These are phyloP conservation scores for Lipomyces mesembrius DNA, from an alignment of 805 yeast genomes.

Conservation along the genomic window DNA sequence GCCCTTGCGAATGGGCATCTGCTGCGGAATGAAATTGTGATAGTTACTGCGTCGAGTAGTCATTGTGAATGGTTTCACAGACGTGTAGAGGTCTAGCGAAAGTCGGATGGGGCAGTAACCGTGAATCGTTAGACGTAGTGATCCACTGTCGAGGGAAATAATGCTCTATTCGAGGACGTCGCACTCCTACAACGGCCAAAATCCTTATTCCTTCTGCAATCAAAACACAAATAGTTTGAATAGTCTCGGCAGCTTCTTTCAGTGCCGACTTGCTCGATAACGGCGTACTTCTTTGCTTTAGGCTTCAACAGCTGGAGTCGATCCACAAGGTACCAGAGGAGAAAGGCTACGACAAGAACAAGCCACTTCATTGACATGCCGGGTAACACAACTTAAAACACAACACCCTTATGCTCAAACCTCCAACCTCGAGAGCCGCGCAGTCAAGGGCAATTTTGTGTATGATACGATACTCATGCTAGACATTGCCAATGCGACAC, in stretches of 20 bases:
- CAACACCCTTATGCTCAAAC: background rate
- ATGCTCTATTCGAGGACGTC: background rate
- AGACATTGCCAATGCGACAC: too few relatives aligned
- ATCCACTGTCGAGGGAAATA: background rate
- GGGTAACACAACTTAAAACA: background rate
- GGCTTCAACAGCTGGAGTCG: too few relatives aligned
- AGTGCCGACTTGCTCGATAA: background rate
- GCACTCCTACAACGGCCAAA: background rate
- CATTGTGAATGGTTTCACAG: background rate
- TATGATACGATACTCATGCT: too few relatives aligned
- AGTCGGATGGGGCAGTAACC: background rate
- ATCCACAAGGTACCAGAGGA: too few relatives aligned
- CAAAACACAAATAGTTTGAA: background rate
- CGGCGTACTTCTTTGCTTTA: background rate
- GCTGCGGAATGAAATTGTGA: background rate
- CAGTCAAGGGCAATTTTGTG: too few relatives aligned
- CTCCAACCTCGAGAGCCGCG: background rate
- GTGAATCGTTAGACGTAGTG: background rate
- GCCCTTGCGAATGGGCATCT: conserved; percentile 19
- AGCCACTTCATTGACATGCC: background rate
- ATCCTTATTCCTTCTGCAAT: background rate
- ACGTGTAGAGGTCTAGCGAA: background rate
- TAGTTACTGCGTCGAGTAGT: background rate
- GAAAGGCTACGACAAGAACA: too few relatives aligned
- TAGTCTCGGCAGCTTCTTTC: background rate